Percentiles rank a stretch among this genome's conserved stretches.
These are phyloP conservation scores for Hypseocharis bilobata DNA, from an alignment of 441 rosid species.

Conservation along the genomic window DNA sequence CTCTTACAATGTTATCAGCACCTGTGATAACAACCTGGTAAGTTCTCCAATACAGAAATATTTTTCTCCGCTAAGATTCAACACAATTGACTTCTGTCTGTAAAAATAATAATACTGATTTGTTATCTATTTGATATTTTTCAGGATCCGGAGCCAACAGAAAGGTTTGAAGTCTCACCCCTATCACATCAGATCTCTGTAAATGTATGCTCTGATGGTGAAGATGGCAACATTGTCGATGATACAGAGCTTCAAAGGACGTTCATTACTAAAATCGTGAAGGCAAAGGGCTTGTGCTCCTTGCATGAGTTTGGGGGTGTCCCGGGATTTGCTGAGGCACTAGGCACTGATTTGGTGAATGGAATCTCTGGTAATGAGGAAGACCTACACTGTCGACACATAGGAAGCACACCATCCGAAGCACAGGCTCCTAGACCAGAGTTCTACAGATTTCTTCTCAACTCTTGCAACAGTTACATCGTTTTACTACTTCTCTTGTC, in stretches of 20 bases:
- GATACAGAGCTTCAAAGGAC: conserved; percentile 6
- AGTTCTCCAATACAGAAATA: no score
- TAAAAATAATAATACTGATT: no score
- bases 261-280: not conserved
- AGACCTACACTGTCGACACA: not conserved
- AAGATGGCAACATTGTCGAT: not conserved
- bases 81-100: no score
- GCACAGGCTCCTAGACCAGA: not conserved
- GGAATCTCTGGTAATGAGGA: conserved; percentile 2
- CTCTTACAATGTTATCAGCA: no score
- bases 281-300: not conserved
- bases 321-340: not conserved
- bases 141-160: not conserved
- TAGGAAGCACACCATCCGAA: not conserved
- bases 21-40: no score
- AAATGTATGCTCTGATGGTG: not conserved
- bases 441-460: not conserved
- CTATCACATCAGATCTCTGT: not conserved
- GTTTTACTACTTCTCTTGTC: not conserved
- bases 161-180: conserved; percentile 2
- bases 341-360: not conserved
- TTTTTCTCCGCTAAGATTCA: no score
- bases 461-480: conserved; percentile 1
- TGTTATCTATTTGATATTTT: no score
- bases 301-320: conserved; percentile 8